phyloP scores from a whole-genome alignment of 1,284 basidiomycete species.

The Acaromyces ingoldii region DNA sequence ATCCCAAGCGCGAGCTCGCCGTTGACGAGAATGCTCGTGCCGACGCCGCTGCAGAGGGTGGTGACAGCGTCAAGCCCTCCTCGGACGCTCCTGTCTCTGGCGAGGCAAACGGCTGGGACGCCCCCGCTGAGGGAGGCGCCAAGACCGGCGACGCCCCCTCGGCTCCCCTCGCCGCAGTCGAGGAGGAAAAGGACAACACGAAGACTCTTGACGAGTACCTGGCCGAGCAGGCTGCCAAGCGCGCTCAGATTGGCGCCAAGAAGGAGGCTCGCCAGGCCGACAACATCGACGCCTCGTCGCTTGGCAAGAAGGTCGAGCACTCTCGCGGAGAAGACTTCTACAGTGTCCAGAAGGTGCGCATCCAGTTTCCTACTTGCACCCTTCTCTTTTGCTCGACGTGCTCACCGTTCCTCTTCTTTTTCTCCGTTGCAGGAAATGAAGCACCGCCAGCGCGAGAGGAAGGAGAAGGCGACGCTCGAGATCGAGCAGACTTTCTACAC shows the following conservation, averaged over 20 bases:
- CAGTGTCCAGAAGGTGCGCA: slow-evolving; percentile 21
- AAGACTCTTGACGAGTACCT: slow-evolving; percentile 74
- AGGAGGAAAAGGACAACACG: slow-evolving; percentile 92
- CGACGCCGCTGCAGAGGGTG: slow-evolving; percentile 42
- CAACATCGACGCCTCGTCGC: slow-evolving; percentile 30
- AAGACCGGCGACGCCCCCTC: slow-evolving; percentile 45
- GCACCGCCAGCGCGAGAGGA: slow-evolving; percentile 14
- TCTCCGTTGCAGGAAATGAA: not conserved
- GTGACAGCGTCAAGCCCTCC: slow-evolving; percentile 19
- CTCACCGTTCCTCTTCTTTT: slow-evolving; percentile 1
- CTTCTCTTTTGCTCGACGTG: no score
- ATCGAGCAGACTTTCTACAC: slow-evolving; percentile 18
- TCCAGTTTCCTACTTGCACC: no score
- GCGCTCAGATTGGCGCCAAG: slow-evolving; percentile 35
- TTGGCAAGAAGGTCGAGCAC: slow-evolving; percentile 42
- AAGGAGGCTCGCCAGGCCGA: slow-evolving; percentile 28
- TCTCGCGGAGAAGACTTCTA: slow-evolving; percentile 35
- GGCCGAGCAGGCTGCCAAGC: slow-evolving; percentile 61
- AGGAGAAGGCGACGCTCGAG: slow-evolving; percentile 18
- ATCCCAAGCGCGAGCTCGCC: slow-evolving; percentile 70
- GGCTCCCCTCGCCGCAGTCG: slow-evolving; percentile 42
- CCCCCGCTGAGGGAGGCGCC: slow-evolving; percentile 31
- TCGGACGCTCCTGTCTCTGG: no score
- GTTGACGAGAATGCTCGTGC: slow-evolving; percentile 64
- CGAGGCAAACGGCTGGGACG: slow-evolving; percentile 42